Conservation (phyloP, 1,284 basidiomycete genomes). For the Tilletia caries region DNA sequence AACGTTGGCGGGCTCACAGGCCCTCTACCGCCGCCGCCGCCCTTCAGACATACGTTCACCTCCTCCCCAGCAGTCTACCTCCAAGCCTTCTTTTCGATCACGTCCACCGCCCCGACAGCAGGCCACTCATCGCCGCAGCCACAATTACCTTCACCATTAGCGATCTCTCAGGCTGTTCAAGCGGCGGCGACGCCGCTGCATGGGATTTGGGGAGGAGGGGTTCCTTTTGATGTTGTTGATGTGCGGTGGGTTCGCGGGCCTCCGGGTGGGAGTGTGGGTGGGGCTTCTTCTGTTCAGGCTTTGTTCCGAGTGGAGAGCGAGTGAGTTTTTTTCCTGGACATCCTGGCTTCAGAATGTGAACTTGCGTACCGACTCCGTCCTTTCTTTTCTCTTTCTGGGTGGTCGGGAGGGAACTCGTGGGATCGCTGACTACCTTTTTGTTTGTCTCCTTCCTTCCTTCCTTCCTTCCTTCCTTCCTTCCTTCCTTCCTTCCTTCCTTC, state of each 20-base stretch:
- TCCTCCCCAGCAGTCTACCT: no score
- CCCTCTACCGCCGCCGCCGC: no score
- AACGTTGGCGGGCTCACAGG: no score
- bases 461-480: neutral
- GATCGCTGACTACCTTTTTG: neutral
- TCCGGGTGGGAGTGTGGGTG: neutral
- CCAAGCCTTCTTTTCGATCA: no score
- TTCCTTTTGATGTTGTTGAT: neutral
- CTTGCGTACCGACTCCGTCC: no score
- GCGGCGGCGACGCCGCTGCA: neutral
- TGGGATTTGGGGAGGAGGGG: neutral
- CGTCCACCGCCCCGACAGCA: no score
- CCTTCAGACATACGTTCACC: no score
- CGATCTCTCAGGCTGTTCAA: neutral
- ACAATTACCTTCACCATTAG: neutral
- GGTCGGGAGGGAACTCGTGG: no score
- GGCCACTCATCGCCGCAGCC: neutral
- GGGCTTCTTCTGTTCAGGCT: neutral
- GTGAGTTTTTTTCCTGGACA: neutral
- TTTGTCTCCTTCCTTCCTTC: neutral
- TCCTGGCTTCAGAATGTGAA: neutral
- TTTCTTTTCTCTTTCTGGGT: no score
- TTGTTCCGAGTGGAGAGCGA: neutral
- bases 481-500: neutral
- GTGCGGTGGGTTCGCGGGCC: neutral